A percentile compares a stretch with the other conserved stretches of the same genome.
Evolutionary conservation across 768 basidiomycete species (phyloP).

Genomic region (Dioszegia hungarica): DNA sequence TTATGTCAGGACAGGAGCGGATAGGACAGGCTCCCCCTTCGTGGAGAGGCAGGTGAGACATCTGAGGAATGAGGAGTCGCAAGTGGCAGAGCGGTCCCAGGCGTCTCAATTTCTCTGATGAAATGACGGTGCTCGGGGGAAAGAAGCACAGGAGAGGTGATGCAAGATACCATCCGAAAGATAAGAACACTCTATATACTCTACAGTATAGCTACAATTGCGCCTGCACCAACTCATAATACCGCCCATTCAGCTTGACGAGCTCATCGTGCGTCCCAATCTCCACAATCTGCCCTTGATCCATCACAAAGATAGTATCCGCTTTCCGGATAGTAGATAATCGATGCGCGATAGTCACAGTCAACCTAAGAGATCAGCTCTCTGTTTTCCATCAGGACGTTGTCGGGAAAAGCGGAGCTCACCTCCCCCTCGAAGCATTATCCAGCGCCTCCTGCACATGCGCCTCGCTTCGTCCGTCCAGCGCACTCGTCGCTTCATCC

Average conservation of each 20-base stretch:
- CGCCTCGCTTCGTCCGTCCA: constrained; percentile 41
- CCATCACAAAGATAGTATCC: constrained; percentile 44
- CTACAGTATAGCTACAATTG: constrained; percentile 18
- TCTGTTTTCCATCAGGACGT: neutral
- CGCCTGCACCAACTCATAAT: constrained; percentile 35
- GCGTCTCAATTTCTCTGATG: no score
- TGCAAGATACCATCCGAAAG: no score
- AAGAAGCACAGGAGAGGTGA: no score
- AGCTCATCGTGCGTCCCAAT: constrained; percentile 41
- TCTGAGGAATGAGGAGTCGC: no score
- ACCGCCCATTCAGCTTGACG: constrained; percentile 32
- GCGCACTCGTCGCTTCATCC: constrained; percentile 40
- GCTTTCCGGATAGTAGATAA: constrained; percentile 39
- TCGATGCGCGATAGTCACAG: constrained; percentile 45
- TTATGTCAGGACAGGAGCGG: constrained; percentile 5
- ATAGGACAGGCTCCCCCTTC: constrained; percentile 72
- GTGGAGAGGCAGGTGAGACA: constrained; percentile 96
- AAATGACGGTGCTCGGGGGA: no score
- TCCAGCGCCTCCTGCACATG: constrained; percentile 41
- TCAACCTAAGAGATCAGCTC: constrained; percentile 17
- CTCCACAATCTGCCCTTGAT: constrained; percentile 40
- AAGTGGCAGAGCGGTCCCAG: no score
- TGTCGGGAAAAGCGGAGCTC: neutral
- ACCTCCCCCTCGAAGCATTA: constrained; percentile 20
- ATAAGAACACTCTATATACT: no score